A percentile compares a stretch with the other conserved stretches of the same genome.
Evolutionary conservation across 2,329 filamentous ascomycete species (phyloP).

Genomic region (Exophiala xenobiotica): DNA sequence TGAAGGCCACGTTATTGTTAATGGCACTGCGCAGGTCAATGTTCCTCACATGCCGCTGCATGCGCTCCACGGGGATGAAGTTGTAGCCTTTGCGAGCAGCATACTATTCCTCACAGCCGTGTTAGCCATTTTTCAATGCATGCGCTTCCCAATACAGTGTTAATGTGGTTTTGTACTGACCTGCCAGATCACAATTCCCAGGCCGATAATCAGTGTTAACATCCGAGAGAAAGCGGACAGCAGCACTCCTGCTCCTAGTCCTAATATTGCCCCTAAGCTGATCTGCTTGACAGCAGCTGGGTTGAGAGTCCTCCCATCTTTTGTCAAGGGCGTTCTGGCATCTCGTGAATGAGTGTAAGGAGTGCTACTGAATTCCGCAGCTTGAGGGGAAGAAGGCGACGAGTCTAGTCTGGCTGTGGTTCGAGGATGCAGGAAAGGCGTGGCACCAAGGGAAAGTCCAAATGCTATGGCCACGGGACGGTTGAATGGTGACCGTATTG

Average conservation of each 20-base stretch:
- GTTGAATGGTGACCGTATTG: conserved; percentile 13
- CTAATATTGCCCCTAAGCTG: conserved; percentile 47
- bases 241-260: conserved; percentile 44
- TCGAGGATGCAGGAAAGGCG: conserved; percentile 25
- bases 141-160: neutral
- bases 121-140: too few species aligned
- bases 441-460: conserved; percentile 21
- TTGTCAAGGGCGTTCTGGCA: conserved; percentile 27
- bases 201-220: conserved; percentile 44
- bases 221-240: conserved; percentile 46
- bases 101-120: too few species aligned
- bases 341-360: conserved; percentile 26
- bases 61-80: conserved; percentile 41
- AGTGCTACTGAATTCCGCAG: conserved; percentile 23
- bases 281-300: conserved; percentile 42
- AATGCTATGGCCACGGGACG: conserved; percentile 25
- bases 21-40: conserved; percentile 41
- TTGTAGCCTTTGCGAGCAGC: conserved; percentile 49
- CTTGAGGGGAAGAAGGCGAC: conserved; percentile 18
- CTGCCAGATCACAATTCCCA: conserved; percentile 46
- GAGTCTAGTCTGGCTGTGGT: conserved; percentile 20
- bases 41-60: conserved; percentile 44
- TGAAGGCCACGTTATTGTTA: conserved; percentile 44
- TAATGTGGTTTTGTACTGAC: conserved; percentile 34
- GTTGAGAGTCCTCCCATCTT: conserved; percentile 28